phyloP scores from a whole-genome alignment of 345 rosid species.

The Hibiscus trionum region DNA sequence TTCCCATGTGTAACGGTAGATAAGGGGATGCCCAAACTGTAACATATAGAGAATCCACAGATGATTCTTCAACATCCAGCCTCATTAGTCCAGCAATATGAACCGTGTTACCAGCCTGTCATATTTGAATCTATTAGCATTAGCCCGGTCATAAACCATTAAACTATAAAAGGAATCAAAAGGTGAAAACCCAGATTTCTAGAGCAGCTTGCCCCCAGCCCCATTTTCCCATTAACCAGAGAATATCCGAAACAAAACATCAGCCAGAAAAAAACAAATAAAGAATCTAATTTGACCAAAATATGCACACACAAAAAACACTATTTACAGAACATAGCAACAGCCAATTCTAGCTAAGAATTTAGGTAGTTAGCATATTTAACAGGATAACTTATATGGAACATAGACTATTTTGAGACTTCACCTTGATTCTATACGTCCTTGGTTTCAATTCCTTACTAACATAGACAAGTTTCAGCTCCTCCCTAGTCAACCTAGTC shows the following conservation, averaged over 20 bases:
- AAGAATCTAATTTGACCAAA: not conserved
- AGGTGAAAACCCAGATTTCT: conserved; percentile 1
- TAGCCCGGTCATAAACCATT: not conserved
- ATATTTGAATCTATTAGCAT: conserved; percentile 13
- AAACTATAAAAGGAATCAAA: not conserved
- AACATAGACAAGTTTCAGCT: conserved; percentile 77
- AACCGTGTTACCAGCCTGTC: conserved; percentile 69
- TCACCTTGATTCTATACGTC: conserved; percentile 85
- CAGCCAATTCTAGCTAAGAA: not conserved
- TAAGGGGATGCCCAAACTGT: conserved; percentile 89
- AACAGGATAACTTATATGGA: not conserved
- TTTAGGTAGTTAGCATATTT: not conserved
- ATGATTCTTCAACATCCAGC: conserved; percentile 67
- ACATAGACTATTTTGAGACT: conserved; percentile 13
- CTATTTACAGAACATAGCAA: not conserved
- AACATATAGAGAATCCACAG: conserved; percentile 67
- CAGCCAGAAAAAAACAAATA: not conserved
- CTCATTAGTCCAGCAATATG: conserved; percentile 91
- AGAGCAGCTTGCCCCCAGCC: not conserved
- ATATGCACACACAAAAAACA: not conserved
- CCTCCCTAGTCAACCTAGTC: conserved; percentile 77
- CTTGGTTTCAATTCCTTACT: conserved; percentile 81
- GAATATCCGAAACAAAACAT: not conserved
- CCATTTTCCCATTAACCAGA: not conserved
- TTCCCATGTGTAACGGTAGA: conserved; percentile 95